Evolutionary conservation across 2,329 filamentous ascomycete species (phyloP).

Genomic region (Paraphaeosphaeria minitans): DNA sequence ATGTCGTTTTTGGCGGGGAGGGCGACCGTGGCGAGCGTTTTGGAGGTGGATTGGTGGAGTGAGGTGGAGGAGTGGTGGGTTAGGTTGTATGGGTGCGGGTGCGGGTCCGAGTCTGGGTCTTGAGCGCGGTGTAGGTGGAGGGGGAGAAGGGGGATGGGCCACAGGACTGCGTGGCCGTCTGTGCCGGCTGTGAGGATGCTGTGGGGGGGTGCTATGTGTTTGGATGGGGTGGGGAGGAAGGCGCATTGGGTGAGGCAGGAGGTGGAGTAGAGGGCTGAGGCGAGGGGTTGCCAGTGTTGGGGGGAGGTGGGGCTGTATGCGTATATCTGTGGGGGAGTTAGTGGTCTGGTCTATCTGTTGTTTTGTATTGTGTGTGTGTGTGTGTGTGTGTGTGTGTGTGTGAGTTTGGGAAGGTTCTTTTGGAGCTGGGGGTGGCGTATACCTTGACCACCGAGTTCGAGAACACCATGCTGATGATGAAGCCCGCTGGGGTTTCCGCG

Average conservation of each 20-base stretch:
- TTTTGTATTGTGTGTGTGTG: too few species aligned
- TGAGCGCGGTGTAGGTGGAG: too few species aligned
- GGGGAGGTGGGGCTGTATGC: constrained; percentile 35
- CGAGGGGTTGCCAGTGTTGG: constrained; percentile 44
- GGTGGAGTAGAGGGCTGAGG: constrained; percentile 52
- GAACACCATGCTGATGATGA: constrained; percentile 73
- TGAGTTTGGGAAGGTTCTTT: too few species aligned
- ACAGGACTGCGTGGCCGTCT: constrained; percentile 75
- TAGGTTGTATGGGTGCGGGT: constrained; percentile 29
- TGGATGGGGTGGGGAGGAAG: constrained; percentile 41
- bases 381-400: too few species aligned
- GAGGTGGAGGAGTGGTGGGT: constrained; percentile 30
- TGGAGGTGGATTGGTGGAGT: constrained; percentile 83
- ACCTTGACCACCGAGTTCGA: constrained; percentile 81
- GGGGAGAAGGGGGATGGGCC: constrained; percentile 49
- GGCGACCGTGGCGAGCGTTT: constrained; percentile 53
- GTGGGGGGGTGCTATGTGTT: constrained; percentile 7
- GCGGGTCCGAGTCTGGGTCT: too few species aligned
- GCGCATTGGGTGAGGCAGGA: constrained; percentile 72
- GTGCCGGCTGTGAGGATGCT: constrained; percentile 73
- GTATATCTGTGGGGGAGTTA: constrained; percentile 50
- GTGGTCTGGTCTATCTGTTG: too few species aligned
- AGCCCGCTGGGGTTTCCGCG: constrained; percentile 32
- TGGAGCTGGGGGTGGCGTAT: constrained; percentile 16
- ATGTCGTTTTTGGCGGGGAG: constrained; percentile 37